Evolutionary conservation across 2,329 filamentous ascomycete species (phyloP), one percentile per base, ranked within the genome.

Genomic region (Daldinia sp.): DNA sequence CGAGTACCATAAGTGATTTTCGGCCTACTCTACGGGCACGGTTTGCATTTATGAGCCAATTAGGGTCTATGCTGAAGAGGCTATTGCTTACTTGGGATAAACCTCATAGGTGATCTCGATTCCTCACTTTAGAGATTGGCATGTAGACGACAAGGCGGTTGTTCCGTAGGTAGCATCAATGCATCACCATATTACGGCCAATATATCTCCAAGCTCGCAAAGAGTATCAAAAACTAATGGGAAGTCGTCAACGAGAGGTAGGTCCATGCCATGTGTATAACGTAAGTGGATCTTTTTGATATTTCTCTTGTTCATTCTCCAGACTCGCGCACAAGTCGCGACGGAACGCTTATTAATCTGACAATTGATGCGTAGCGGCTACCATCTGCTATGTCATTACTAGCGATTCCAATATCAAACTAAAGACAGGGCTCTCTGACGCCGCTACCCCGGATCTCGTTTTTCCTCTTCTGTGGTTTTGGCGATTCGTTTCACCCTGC

Each of bases 401-500:
- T 78, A 53, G 83, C 82, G 76, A 74, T 85, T 89, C 88, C 88
- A 83, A 90, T 76, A 90, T 78, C 58, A 37, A 81, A 87, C 73
- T 46, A 74, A 18, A n/a, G 80, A 46, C 68, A 83, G 87, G 86
- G 86, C 84, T 87, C 87, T 90, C 88, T 90, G 88, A 89, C 82
- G 83, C 85, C 84, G 65, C 73, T 79, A 78, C 76, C 76, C 68
- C 72, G 70, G 44, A 62, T 44, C 9, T 51, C 33, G 0, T 56
- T 67, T 62, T 53, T 55, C 46, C 37, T 46, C 9, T 28, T 65
- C 63, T 39, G 65, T 88, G 84, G 83, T 83, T 81, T 78, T 79
- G 85, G 85, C 82, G 81, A 84, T 86, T 89, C 87, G 87, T 90
- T 89, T 88, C 84, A 85, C 87, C 84, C 86, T 84, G 83, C 74